Conservation (phyloP, 1,284 basidiomycete species). For the Cystobasidium sp. region DNA sequence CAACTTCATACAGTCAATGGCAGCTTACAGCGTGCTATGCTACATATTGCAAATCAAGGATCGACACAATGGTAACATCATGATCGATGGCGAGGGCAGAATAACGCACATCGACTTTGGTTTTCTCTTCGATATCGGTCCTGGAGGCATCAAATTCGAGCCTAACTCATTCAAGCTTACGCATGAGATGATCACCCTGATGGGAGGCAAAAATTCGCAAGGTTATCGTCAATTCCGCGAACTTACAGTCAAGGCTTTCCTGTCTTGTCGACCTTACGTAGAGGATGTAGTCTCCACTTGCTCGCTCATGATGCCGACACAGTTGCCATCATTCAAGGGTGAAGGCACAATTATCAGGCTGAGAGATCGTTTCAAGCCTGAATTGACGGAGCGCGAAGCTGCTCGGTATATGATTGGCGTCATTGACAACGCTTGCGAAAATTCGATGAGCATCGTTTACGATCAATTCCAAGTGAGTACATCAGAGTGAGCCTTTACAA, state of each 20-base stretch:
- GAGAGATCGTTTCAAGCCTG: conserved; percentile 81
- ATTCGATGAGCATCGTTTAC: conserved; percentile 86
- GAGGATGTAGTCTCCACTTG: conserved; percentile 87
- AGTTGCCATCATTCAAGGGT: conserved; percentile 94
- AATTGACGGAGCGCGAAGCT: conserved; percentile 83
- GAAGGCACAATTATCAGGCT: conserved; percentile 86
- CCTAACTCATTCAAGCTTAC: conserved; percentile 97
- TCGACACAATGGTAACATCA: conserved; percentile 97
- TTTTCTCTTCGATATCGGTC: conserved; percentile 92
- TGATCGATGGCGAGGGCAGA: conserved; percentile 97
- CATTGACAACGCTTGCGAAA: conserved; percentile 91
- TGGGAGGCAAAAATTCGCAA: conserved; percentile 92
- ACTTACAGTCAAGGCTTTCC: conserved; percentile 92
- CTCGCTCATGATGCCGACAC: conserved; percentile 92
- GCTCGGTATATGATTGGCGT: conserved; percentile 89
- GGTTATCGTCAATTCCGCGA: conserved; percentile 94
- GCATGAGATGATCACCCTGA: conserved; percentile 95
- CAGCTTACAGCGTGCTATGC: conserved; percentile 97
- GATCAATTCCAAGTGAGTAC: conserved; percentile 67
- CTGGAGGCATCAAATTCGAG: conserved; percentile 89
- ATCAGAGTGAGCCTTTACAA: background rate
- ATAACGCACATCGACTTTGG: conserved; percentile 97
- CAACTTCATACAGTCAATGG: conserved; percentile 99
- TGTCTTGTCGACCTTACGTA: conserved; percentile 88
- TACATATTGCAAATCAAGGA: conserved; percentile 98